Evolutionary conservation across 129 eudicot species (phyloP).

Genomic region (Cynara cardunculus): DNA sequence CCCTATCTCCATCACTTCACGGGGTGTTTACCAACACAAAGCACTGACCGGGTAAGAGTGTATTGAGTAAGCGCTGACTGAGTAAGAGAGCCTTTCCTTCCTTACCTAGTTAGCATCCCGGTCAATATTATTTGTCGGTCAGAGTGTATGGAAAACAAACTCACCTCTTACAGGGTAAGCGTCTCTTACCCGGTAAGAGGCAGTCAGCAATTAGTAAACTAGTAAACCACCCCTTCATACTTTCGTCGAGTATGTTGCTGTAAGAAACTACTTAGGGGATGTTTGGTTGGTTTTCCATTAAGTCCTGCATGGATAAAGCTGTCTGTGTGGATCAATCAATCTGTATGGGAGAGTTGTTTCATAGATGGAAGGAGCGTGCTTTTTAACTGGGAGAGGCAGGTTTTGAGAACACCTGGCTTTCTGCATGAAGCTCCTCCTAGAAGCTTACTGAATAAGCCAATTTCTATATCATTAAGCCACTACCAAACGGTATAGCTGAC

Average conservation of each 20-base stretch:
- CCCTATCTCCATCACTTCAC: neutral
- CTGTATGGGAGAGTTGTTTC: no score
- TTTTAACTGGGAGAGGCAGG: no score
- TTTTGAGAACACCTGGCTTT: no score
- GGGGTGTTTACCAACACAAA: neutral
- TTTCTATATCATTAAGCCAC: no score
- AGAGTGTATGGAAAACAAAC: neutral
- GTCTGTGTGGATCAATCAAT: no score
- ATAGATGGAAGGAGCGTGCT: no score
- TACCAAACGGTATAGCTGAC: no score
- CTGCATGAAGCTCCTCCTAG: no score
- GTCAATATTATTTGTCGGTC: neutral
- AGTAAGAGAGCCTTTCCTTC: neutral
- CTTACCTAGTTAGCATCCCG: neutral
- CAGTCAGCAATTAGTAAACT: neutral
- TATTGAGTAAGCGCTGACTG: neutral
- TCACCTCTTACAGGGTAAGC: neutral
- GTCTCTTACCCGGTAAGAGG: neutral
- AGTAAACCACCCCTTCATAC: neutral
- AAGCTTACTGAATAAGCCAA: no score
- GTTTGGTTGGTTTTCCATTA: no score
- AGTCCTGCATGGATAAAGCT: no score
- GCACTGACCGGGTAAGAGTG: neutral
- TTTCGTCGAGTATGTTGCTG: neutral
- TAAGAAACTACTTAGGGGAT: neutral